phyloP scores from a whole-genome alignment of 495 filamentous ascomycete genomes.

The Aspergillus saccharolyticus region DNA sequence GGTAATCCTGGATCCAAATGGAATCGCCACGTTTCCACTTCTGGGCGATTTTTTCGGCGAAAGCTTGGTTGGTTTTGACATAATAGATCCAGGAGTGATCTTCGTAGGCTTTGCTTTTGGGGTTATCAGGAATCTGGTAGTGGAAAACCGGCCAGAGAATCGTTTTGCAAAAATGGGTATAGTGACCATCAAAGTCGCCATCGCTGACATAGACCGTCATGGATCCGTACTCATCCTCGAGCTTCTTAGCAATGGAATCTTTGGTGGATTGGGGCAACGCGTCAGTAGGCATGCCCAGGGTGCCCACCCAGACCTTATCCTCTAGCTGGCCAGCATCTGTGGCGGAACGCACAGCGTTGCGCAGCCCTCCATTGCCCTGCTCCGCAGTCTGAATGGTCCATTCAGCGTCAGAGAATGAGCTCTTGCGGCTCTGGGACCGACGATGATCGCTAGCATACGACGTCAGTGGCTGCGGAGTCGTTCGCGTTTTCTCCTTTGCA shows the following conservation, averaged over 20 bases:
- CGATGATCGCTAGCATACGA: constrained; percentile 6
- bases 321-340: constrained; percentile 55
- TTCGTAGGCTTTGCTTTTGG: constrained; percentile 94
- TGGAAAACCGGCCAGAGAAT: constrained; percentile 90
- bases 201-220: constrained; percentile 79
- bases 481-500: constrained; percentile 20
- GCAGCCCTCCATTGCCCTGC: constrained; percentile 85
- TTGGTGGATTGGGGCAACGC: constrained; percentile 64
- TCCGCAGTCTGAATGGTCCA: constrained; percentile 83
- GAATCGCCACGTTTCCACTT: constrained; percentile 88
- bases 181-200: constrained; percentile 86
- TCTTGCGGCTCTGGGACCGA: constrained; percentile 42
- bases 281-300: constrained; percentile 87
- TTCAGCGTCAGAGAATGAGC: constrained; percentile 56
- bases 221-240: constrained; percentile 75
- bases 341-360: constrained; percentile 78
- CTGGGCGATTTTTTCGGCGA: constrained; percentile 80
- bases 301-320: constrained; percentile 82
- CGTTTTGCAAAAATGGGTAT: constrained; percentile 88
- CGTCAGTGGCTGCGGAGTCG: constrained; percentile 14
- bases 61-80: constrained; percentile 80
- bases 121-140: constrained; percentile 93
- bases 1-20: constrained; percentile 95
- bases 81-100: constrained; percentile 96
- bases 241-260: constrained; percentile 69